phyloP scores from a whole-genome alignment of 2,329 filamentous ascomycete species.

The Talaromyces amestolkiae region DNA sequence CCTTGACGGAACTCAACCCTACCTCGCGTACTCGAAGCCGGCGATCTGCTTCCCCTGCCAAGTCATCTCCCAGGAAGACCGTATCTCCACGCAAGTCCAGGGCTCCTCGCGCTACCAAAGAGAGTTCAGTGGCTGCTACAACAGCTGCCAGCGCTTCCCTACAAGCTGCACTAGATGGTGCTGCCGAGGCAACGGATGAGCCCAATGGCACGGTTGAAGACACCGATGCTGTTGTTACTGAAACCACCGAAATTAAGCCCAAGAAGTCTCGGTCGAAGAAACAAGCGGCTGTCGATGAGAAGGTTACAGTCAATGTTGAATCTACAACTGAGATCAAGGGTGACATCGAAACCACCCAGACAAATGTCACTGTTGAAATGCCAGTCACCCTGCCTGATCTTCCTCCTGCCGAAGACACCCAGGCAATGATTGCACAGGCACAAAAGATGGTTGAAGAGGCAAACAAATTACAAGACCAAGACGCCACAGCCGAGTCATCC shows the following conservation, averaged over 20 bases:
- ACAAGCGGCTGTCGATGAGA: constrained; percentile 35
- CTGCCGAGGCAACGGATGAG: constrained; percentile 26
- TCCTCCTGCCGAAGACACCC: constrained; percentile 72
- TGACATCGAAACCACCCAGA: constrained; percentile 67
- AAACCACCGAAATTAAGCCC: constrained; percentile 22
- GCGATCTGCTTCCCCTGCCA: constrained; percentile 59
- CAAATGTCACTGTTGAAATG: constrained; percentile 72
- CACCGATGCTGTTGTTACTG: constrained; percentile 28
- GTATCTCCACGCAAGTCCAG: constrained; percentile 56
- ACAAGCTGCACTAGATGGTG: constrained; percentile 48
- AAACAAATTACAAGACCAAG: constrained; percentile 46
- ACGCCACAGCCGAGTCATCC: constrained; percentile 32
- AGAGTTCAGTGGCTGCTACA: constrained; percentile 49
- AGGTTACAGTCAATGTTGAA: constrained; percentile 69
- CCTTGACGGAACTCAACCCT: constrained; percentile 16
- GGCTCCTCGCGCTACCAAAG: constrained; percentile 49
- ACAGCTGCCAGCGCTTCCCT: constrained; percentile 49
- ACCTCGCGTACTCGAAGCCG: constrained; percentile 51
- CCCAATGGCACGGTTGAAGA: constrained; percentile 28
- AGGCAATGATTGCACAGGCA: constrained; percentile 80
- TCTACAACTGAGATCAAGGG: constrained; percentile 56
- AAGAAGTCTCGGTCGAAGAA: constrained; percentile 25
- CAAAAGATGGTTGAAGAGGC: constrained; percentile 82
- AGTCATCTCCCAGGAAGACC: constrained; percentile 54
- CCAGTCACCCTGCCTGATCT: constrained; percentile 65